Percentiles rank a stretch among this genome's conserved stretches.
Evolutionary conservation across 495 filamentous ascomycete species (phyloP).

Genomic region (Penicillium longicatenatum): DNA sequence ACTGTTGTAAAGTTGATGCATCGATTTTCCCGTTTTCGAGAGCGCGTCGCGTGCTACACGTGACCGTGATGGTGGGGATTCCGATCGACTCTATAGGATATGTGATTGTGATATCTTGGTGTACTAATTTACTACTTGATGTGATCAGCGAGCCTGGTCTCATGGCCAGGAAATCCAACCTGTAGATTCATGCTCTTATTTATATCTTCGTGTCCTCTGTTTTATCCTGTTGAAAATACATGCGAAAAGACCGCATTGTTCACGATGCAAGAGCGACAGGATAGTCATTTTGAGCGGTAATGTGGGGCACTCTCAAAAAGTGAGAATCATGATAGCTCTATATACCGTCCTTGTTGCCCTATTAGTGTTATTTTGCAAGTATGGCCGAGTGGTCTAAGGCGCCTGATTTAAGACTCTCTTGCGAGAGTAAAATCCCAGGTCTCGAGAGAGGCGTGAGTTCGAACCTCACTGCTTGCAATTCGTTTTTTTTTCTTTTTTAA

Average conservation of each 20-base stretch:
- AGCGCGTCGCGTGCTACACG: constrained; percentile 10
- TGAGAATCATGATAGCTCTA: background rate
- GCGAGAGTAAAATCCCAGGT: background rate
- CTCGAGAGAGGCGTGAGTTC: background rate
- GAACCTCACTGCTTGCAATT: background rate
- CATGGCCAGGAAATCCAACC: no score
- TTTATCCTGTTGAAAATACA: background rate
- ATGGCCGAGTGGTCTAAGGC: background rate
- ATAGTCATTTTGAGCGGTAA: background rate
- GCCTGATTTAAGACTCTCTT: background rate
- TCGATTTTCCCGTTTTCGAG: constrained; percentile 1
- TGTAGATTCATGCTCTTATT: no score
- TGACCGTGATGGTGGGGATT: constrained; percentile 9
- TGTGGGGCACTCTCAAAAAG: background rate
- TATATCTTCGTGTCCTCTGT: no score
- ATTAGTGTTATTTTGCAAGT: background rate
- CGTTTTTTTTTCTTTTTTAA: background rate
- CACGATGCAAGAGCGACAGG: background rate
- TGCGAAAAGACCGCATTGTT: background rate
- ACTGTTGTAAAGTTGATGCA: background rate
- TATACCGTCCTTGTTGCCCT: background rate
- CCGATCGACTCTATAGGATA: background rate
- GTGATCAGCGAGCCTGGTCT: no score
- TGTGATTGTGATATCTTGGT: background rate
- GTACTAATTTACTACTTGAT: background rate